Conservation (phyloP, 1,139 yeast species). For the Protomyces lactucae-debilis region DNA sequence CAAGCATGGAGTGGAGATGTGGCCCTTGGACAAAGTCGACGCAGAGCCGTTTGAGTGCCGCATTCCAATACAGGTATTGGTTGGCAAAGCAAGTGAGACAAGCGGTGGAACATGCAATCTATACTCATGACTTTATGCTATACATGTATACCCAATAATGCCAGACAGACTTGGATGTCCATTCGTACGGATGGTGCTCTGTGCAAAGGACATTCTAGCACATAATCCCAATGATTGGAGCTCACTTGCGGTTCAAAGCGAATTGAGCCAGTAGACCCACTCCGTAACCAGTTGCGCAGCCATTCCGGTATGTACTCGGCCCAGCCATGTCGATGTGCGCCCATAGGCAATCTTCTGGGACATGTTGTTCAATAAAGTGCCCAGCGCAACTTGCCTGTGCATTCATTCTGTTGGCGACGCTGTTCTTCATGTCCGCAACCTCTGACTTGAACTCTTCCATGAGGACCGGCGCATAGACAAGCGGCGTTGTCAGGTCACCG, state of each 20-base stretch:
- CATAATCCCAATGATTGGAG: too few relatives aligned
- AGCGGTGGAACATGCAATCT: neutral
- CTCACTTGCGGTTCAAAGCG: neutral
- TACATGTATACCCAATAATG: neutral
- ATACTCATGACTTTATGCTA: neutral
- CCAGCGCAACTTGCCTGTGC: conserved; percentile 19
- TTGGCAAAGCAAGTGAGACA: neutral
- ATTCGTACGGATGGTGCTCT: too few relatives aligned
- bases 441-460: conserved; percentile 19
- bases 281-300: conserved; percentile 16
- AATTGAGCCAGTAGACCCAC: conserved; percentile 5
- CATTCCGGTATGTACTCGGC: neutral
- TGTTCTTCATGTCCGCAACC: conserved; percentile 17
- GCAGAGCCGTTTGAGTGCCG: conserved; percentile 18
- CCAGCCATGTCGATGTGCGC: conserved; percentile 25
- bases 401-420: conserved; percentile 4
- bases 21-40: neutral
- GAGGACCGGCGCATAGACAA: conserved; percentile 9
- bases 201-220: too few relatives aligned
- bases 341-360: conserved; percentile 10
- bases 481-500: conserved; percentile 15
- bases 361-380: conserved; percentile 19
- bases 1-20: conserved; percentile 11
- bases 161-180: neutral
- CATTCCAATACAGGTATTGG: conserved; percentile 1